These are phyloP conservation scores for Epichloe typhina DNA, from an alignment of 2,329 filamentous ascomycete species.

Conservation along the genomic window DNA sequence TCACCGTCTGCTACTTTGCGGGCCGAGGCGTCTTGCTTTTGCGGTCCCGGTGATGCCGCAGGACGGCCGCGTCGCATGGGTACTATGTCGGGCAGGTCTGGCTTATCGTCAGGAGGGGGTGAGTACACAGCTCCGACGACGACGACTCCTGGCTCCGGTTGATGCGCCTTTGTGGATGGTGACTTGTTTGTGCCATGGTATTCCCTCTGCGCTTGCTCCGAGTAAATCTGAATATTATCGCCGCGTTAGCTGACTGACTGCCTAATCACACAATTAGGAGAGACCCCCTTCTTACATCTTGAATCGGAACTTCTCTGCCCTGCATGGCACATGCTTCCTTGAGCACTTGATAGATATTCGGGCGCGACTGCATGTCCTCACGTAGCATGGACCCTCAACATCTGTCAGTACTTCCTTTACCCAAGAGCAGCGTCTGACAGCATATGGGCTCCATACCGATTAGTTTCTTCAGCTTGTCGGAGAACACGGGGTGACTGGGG, in stretches of 20 bases:
- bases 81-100: slow-evolving; percentile 72
- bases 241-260: slow-evolving; percentile 4
- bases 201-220: slow-evolving; percentile 50
- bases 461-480: slow-evolving; percentile 74
- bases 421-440: not conserved
- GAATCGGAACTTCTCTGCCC: slow-evolving; percentile 71
- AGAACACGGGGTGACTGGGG: slow-evolving; percentile 78
- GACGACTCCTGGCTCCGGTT: slow-evolving; percentile 39
- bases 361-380: slow-evolving; percentile 64
- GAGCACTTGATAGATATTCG: slow-evolving; percentile 90
- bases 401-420: not conserved
- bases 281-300: slow-evolving; percentile 57
- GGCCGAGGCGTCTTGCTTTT: slow-evolving; percentile 42
- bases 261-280: not conserved
- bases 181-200: slow-evolving; percentile 22
- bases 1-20: slow-evolving; percentile 58
- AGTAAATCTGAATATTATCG: slow-evolving; percentile 49
- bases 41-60: slow-evolving; percentile 25
- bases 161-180: slow-evolving; percentile 36
- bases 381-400: slow-evolving; percentile 69
- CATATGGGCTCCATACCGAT: slow-evolving; percentile 48
- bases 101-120: slow-evolving; percentile 56
- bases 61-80: slow-evolving; percentile 83
- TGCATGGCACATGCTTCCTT: slow-evolving; percentile 82
- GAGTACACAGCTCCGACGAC: slow-evolving; percentile 69